Evolutionary conservation across 2,329 filamentous ascomycete genomes (phyloP).

Genomic region (Colletotrichum nymphaeae): DNA sequence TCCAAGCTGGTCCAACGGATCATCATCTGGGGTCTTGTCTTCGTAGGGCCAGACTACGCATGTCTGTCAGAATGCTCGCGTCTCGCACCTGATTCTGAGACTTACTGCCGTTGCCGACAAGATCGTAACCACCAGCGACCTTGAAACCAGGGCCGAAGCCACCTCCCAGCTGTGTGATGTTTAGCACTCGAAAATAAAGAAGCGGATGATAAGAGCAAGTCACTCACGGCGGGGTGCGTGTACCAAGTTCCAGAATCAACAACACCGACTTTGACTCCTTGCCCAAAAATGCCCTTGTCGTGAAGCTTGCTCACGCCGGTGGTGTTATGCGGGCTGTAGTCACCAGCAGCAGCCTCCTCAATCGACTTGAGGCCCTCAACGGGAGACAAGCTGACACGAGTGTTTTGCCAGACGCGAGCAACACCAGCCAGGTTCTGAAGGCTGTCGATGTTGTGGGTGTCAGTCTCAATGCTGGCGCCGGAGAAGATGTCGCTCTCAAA

Average conservation of each 20-base stretch:
- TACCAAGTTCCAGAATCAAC: conserved; percentile 55
- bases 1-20: conserved; percentile 42
- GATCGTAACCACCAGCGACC: conserved; percentile 55
- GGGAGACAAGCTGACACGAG: conserved; percentile 10
- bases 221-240: conserved; percentile 48
- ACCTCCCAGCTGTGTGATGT: conserved; percentile 49
- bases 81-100: conserved; percentile 36
- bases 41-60: conserved; percentile 25
- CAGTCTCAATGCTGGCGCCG: conserved; percentile 47
- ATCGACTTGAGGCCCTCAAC: not conserved
- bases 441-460: conserved; percentile 47
- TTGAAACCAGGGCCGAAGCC: conserved; percentile 59
- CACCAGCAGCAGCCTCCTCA: conserved; percentile 38
- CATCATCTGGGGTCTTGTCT: conserved; percentile 37
- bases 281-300: conserved; percentile 48
- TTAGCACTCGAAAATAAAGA: conserved; percentile 36
- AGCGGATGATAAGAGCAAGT: not conserved
- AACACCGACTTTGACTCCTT: conserved; percentile 51
- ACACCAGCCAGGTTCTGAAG: conserved; percentile 47
- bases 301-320: conserved; percentile 54
- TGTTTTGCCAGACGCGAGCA: conserved; percentile 48
- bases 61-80: conserved; percentile 22
- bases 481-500: conserved; percentile 45
- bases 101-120: conserved; percentile 51
- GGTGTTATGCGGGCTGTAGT: conserved; percentile 49